Conservation (phyloP, 1,139 yeast species). For the Yarrowia galli region DNA sequence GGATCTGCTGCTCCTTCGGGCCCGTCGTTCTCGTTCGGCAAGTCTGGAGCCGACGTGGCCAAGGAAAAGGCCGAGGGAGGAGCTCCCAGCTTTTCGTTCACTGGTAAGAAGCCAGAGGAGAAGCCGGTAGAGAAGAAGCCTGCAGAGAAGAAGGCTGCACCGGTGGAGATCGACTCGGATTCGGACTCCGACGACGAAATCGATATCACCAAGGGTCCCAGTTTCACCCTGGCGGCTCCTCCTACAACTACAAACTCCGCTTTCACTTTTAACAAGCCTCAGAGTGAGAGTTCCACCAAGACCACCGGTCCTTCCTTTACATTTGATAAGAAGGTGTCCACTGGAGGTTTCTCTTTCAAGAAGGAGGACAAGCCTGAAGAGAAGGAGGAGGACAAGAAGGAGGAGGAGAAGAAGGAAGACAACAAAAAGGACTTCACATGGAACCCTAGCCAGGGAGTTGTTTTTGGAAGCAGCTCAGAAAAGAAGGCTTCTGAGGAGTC, state of each 20-base stretch:
- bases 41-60: conserved; percentile 13
- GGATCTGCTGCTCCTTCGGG: conserved; percentile 3
- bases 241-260: conserved; percentile 67
- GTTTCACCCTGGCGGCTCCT: conserved; percentile 59
- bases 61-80: background rate
- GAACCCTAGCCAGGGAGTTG: conserved; percentile 24
- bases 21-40: conserved; percentile 1
- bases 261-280: conserved; percentile 50
- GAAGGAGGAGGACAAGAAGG: background rate
- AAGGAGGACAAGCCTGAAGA: background rate
- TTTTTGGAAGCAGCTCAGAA: conserved; percentile 32
- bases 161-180: conserved; percentile 49
- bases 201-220: conserved; percentile 63
- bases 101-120: background rate
- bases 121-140: background rate
- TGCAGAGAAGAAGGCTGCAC: conserved; percentile 40
- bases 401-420: background rate
- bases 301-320: conserved; percentile 48
- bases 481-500: background rate
- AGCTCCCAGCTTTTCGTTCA: background rate
- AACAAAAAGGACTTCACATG: conserved; percentile 25
- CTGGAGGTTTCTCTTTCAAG: conserved; percentile 22
- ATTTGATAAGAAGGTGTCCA: conserved; percentile 45
- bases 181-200: conserved; percentile 49
- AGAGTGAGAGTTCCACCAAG: conserved; percentile 29